These are phyloP conservation scores for Pseudogymnoascus sp. DNA, from an alignment of 2,329 filamentous ascomycete species.

Conservation along the genomic window DNA sequence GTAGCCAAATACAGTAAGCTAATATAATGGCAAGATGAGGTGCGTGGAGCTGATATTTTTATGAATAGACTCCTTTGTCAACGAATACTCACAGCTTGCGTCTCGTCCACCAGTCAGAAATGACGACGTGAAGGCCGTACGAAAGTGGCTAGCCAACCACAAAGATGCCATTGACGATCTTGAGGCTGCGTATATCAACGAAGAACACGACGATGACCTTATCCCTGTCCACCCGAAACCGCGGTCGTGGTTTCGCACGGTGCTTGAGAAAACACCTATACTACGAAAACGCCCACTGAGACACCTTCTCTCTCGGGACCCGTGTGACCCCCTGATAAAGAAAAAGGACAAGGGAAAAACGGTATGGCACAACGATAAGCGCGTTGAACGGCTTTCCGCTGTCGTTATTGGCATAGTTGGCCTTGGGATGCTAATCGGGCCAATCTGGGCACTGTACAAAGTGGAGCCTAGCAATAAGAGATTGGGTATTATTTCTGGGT, in stretches of 20 bases:
- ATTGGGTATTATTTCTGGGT: constrained; percentile 10
- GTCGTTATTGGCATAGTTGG: constrained; percentile 3
- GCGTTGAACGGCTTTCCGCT: neutral
- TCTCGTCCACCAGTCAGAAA: neutral
- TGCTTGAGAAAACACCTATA: neutral
- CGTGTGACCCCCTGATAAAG: neutral
- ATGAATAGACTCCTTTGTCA: neutral
- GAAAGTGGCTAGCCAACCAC: neutral
- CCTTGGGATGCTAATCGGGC: constrained; percentile 11
- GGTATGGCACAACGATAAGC: neutral
- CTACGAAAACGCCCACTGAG: neutral
- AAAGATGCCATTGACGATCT: neutral
- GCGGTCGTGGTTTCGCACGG: neutral
- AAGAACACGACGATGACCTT: neutral
- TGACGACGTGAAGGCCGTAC: neutral
- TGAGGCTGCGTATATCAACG: neutral
- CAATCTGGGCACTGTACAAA: constrained; percentile 10
- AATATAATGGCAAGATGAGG: neutral
- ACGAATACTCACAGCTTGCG: neutral
- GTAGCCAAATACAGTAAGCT: neutral
- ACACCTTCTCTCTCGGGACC: neutral
- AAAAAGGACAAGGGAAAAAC: neutral
- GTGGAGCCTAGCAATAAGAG: neutral
- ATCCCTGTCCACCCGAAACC: neutral
- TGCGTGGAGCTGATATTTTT: neutral